Evolutionary conservation across 2,329 filamentous ascomycete genomes (phyloP).

Genomic region (Arthrobotrys pseudoclavata): DNA sequence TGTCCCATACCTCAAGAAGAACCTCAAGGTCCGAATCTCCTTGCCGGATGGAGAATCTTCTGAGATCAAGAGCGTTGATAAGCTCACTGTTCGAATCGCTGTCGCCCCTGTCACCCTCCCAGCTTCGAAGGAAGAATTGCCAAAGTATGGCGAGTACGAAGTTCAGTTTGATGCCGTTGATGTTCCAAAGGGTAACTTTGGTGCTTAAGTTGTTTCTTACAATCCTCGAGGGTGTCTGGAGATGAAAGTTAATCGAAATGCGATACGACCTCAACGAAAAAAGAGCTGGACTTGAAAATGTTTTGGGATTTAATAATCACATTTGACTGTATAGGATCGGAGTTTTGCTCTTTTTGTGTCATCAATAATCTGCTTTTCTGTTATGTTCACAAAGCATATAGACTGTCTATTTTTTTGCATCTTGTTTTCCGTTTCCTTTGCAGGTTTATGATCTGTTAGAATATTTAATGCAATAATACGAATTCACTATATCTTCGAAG

Average conservation of each 20-base stretch:
- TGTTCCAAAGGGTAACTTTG: slow-evolving; percentile 28
- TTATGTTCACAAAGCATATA: slow-evolving; percentile 4
- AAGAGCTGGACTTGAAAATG: slow-evolving; percentile 21
- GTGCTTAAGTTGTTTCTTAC: slow-evolving; percentile 1
- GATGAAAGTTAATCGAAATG: neutral
- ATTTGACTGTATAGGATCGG: neutral
- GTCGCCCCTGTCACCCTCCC: slow-evolving; percentile 63
- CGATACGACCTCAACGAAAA: neutral
- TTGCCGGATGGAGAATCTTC: slow-evolving; percentile 53
- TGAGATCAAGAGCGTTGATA: slow-evolving; percentile 61
- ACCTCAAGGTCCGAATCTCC: slow-evolving; percentile 64
- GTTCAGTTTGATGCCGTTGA: slow-evolving; percentile 62
- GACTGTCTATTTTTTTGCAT: slow-evolving; percentile 1
- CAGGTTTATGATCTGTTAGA: neutral
- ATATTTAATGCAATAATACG: neutral
- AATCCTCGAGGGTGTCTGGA: neutral
- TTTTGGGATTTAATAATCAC: slow-evolving; percentile 7
- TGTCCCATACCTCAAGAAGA: slow-evolving; percentile 63
- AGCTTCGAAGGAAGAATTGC: slow-evolving; percentile 58
- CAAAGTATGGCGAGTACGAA: slow-evolving; percentile 63
- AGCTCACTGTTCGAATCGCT: slow-evolving; percentile 64
- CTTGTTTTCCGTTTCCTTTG: neutral
- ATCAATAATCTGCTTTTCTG: neutral
- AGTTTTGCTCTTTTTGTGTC: slow-evolving; percentile 1
- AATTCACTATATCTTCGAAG: neutral